Conservation (phyloP, 1,139 yeast species). For the Yamadazyma atlantica region DNA sequence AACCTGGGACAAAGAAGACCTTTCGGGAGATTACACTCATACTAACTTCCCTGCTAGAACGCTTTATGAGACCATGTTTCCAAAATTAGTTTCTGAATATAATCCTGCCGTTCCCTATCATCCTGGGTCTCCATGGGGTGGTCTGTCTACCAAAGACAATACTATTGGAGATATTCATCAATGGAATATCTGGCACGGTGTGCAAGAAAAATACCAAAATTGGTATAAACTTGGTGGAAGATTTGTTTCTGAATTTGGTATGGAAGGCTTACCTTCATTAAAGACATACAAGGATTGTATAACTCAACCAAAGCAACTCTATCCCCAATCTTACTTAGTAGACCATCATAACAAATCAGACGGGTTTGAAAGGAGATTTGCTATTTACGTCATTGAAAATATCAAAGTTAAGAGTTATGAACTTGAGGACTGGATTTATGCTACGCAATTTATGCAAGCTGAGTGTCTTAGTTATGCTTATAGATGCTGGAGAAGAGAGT, state of each 20-base stretch:
- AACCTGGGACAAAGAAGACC: conserved; percentile 26
- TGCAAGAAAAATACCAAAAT: conserved; percentile 39
- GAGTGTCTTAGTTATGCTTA: conserved; percentile 46
- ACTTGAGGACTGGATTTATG: conserved; percentile 40
- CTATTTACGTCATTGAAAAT: conserved; percentile 43
- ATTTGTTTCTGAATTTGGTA: conserved; percentile 47
- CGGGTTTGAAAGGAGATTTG: conserved; percentile 43
- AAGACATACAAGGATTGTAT: conserved; percentile 26
- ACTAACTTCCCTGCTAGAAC: conserved; percentile 38
- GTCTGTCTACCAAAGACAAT: conserved; percentile 26
- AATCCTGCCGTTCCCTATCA: conserved; percentile 32
- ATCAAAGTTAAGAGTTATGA: conserved; percentile 26
- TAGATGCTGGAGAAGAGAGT: conserved; percentile 42
- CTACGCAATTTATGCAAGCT: conserved; percentile 47
- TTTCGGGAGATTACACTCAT: conserved; percentile 24
- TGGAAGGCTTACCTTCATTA: conserved; percentile 35
- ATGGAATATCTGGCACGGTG: conserved; percentile 51
- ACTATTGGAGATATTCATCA: conserved; percentile 44
- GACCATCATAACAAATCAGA: conserved; percentile 42
- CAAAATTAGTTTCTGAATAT: conserved; percentile 21
- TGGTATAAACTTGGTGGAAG: conserved; percentile 38
- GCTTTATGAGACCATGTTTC: conserved; percentile 36
- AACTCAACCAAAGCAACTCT: conserved; percentile 25
- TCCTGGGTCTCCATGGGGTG: conserved; percentile 43
- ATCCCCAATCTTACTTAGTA: conserved; percentile 33